Base-by-base conservation (phyloP, 192 early-diverging fungal species). In the Gigaspora rosea region DNA sequence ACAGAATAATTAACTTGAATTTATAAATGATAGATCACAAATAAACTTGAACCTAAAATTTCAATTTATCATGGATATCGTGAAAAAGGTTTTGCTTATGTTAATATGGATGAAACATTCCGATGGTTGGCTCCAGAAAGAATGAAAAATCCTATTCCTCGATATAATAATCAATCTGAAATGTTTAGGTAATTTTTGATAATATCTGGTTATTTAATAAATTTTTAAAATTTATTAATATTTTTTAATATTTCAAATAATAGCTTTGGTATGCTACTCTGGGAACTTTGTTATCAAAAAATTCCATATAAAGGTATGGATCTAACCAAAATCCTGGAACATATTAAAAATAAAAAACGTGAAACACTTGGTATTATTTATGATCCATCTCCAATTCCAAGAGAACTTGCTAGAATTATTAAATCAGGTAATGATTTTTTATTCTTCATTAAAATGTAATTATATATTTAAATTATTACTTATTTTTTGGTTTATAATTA, bases 231-330 rank as follows among this genome's bases (percentile, higher is more conserved):
- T 2, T 7, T 41, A 41, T 7, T 41, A 3, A 41, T 41, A 41
- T 41, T 6, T 41, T 41, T 41, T 41, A 41, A 41, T 41, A 41
- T 41, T 41, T 7, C 7, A 6, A 7, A 41, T 41, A 6, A 6
- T 7, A 41, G 41, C 12, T 56, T 56, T 56, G 52, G 52, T 18
- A 56, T 56, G 52, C 18, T 56, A 0, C 15, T 56, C 5, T 56
- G 52, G 52, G 52, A 56, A 56, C 52, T 56, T 56, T 18, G 52
- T 56, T 56, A 56, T 56, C 52, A 56, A 56, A 56, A 56, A 56
- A 11, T 56, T 11, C 52, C 52, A 15, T 56, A 56, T 15, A 11
- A 13, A n/a, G 18, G 18, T 11, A 56, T 56, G 52, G 18, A 15
- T 18, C 15, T 56, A 56, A 15, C 12, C 15, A n/a, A 56, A 56